These are phyloP conservation scores for Nemania diffusa DNA, from an alignment of 2,329 filamentous ascomycete genomes.

Conservation along the genomic window DNA sequence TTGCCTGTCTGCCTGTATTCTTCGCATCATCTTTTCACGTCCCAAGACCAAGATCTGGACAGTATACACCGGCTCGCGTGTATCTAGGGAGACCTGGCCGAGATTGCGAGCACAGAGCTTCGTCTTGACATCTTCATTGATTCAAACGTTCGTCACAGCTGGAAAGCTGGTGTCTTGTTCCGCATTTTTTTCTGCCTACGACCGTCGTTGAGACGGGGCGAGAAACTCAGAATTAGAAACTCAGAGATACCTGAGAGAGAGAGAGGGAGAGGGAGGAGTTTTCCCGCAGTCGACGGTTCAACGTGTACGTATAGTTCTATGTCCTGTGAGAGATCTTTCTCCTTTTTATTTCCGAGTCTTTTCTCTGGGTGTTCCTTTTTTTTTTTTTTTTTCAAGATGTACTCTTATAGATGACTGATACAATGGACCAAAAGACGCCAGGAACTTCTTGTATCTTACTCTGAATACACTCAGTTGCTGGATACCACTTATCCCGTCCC, in stretches of 20 bases:
- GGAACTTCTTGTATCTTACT: conserved; percentile 55
- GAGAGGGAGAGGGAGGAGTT: conserved; percentile 32
- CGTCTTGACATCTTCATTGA: conserved; percentile 61
- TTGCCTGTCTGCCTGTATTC: conserved; percentile 41
- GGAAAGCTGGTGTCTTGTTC: conserved; percentile 24
- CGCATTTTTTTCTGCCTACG: conserved; percentile 41
- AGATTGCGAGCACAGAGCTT: conserved; percentile 73
- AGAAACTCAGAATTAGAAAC: conserved; percentile 26
- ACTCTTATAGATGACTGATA: conserved; percentile 51
- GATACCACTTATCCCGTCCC: conserved; percentile 41
- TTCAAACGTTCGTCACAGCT: conserved; percentile 23
- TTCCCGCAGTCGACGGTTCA: conserved; percentile 43
- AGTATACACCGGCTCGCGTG: conserved; percentile 33
- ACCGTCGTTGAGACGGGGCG: conserved; percentile 32
- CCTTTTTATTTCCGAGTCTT: conserved; percentile 48
- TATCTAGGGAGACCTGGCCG: conserved; percentile 36
- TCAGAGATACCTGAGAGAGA: no score
- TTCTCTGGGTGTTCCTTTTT: conserved; percentile 21
- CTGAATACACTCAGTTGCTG: conserved; percentile 53
- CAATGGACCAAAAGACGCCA: conserved; percentile 50
- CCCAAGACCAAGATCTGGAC: conserved; percentile 23
- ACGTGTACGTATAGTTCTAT: conserved; percentile 67
- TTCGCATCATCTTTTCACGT: conserved; percentile 35
- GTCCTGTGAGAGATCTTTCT: conserved; percentile 54
- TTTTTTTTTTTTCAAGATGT: conserved; percentile 39